Percentiles rank a stretch among this genome's conserved stretches.
These are phyloP conservation scores for Laburnicola sp. DNA, from an alignment of 2,329 filamentous ascomycete species.

Conservation along the genomic window DNA sequence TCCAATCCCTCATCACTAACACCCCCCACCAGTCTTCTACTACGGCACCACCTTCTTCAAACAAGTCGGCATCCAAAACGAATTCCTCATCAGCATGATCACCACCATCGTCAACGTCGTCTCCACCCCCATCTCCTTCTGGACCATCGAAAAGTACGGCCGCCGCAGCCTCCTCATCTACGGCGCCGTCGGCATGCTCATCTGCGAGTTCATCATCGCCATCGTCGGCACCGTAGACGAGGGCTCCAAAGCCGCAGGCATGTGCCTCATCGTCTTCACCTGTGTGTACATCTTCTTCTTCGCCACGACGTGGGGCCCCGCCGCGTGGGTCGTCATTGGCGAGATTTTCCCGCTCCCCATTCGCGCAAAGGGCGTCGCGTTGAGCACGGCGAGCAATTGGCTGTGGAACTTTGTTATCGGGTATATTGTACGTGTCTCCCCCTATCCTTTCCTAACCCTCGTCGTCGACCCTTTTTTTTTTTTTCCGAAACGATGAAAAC, in stretches of 20 bases:
- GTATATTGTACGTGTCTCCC: no score
- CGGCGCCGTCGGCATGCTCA: conserved; percentile 78
- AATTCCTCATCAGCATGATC: conserved; percentile 81
- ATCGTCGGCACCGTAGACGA: conserved; percentile 58
- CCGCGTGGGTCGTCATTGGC: conserved; percentile 72
- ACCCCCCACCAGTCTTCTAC: conserved; percentile 39
- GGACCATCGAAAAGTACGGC: conserved; percentile 77
- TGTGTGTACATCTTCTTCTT: conserved; percentile 94
- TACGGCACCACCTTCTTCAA: conserved; percentile 80
- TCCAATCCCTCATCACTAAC: conserved; percentile 7
- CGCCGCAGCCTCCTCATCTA: conserved; percentile 78
- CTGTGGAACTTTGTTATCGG: conserved; percentile 74
- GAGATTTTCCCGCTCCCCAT: conserved; percentile 91
- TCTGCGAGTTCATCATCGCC: conserved; percentile 85
- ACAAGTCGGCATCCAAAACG: conserved; percentile 72
- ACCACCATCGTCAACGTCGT: conserved; percentile 86
- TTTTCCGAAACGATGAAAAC: no score
- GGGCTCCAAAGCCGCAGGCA: conserved; percentile 55
- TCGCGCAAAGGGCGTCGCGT: conserved; percentile 80
- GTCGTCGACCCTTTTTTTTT: no score
- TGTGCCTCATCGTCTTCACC: conserved; percentile 76
- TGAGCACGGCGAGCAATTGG: conserved; percentile 90
- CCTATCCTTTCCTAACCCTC: no score
- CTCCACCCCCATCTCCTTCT: conserved; percentile 88
- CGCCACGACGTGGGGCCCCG: conserved; percentile 84